Percentiles rank a stretch among this genome's conserved stretches.
Conservation (phyloP, 2,329 filamentous ascomycete species). For the Aspergillus uvarum region DNA sequence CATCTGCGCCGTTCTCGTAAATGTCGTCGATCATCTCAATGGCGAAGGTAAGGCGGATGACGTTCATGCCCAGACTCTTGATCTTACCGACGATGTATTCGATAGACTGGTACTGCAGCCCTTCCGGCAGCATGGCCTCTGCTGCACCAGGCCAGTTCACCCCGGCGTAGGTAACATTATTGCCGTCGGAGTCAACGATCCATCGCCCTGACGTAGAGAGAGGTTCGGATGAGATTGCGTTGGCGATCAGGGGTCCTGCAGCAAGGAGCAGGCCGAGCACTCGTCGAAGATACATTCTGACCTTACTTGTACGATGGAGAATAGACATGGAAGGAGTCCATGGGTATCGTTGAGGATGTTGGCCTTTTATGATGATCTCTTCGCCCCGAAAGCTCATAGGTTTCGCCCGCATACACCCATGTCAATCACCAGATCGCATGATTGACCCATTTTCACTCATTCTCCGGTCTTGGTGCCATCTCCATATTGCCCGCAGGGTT, state of each 20-base stretch:
- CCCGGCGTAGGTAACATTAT: slow-evolving; percentile 29
- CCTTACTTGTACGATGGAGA: neutral
- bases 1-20: slow-evolving; percentile 41
- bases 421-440: neutral
- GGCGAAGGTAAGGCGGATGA: slow-evolving; percentile 42
- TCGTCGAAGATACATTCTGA: neutral
- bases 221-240: slow-evolving; percentile 12
- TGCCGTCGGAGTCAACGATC: slow-evolving; percentile 40
- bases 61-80: slow-evolving; percentile 33
- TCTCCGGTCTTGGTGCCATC: neutral
- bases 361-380: neutral
- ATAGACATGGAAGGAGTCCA: neutral
- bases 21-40: slow-evolving; percentile 46
- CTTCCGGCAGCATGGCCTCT: slow-evolving; percentile 36
- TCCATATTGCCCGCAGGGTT: neutral
- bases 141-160: slow-evolving; percentile 35
- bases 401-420: neutral
- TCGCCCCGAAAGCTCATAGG: neutral
- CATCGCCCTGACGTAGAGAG: slow-evolving; percentile 36
- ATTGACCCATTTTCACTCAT: neutral
- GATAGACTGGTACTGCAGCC: slow-evolving; percentile 32
- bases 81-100: slow-evolving; percentile 29
- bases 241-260: neutral
- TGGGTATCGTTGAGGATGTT: neutral
- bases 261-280: neutral